phyloP scores from a whole-genome alignment of 768 basidiomycete species.

The Hericium rajendrae region DNA sequence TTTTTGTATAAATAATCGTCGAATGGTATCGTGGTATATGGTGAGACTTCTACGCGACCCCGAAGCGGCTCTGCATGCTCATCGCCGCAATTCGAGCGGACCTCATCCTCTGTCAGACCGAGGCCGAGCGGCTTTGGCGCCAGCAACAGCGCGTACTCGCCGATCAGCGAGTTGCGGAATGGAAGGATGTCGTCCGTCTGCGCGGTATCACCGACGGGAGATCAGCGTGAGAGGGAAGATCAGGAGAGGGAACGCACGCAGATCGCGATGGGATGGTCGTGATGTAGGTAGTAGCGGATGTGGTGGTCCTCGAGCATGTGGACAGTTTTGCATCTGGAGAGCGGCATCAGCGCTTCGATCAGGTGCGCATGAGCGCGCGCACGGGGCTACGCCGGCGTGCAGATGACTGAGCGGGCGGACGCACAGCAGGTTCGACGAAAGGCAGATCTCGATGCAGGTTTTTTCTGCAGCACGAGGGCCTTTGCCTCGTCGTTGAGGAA shows the following conservation, averaged over 20 bases:
- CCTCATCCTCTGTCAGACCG: constrained; percentile 50
- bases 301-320: constrained; percentile 59
- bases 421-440: constrained; percentile 69
- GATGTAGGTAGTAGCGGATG: constrained; percentile 52
- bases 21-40: too few species aligned
- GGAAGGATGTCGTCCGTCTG: constrained; percentile 80
- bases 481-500: constrained; percentile 58
- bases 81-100: constrained; percentile 46
- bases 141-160: constrained; percentile 72
- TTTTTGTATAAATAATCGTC: too few species aligned
- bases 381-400: not conserved
- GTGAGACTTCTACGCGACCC: too few species aligned
- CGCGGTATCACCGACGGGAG: not conserved
- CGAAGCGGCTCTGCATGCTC: constrained; percentile 36
- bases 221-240: not conserved
- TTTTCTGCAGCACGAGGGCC: constrained; percentile 44
- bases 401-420: constrained; percentile 15
- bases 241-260: constrained; percentile 46
- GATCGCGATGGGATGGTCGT: constrained; percentile 61
- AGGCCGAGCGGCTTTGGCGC: constrained; percentile 65
- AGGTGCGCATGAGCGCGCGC: not conserved
- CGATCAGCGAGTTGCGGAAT: constrained; percentile 64
- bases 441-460: constrained; percentile 69
- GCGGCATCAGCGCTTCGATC: not conserved
- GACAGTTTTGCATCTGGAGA: constrained; percentile 58